Conservation (phyloP, 2,329 filamentous ascomycete species). For the Endothia cerciana region DNA sequence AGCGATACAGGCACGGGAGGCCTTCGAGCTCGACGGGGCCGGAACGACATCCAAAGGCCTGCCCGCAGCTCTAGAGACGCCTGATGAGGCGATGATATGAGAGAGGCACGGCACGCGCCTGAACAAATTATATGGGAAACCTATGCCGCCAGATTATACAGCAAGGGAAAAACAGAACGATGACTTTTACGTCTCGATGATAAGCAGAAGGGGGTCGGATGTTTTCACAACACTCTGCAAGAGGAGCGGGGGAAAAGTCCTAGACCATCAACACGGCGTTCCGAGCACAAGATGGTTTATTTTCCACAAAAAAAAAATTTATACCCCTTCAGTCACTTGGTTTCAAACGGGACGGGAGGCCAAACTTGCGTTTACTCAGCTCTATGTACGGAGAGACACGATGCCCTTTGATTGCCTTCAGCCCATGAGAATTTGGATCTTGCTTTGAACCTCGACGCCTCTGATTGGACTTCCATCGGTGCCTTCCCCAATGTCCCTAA, state of each 20-base stretch:
- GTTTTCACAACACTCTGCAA: no score
- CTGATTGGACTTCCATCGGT: no score
- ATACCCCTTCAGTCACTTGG: slow-evolving; percentile 2
- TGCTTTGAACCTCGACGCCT: not conserved
- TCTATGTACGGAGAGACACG: not conserved
- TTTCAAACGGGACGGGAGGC: not conserved
- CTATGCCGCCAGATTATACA: not conserved
- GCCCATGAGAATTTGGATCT: not conserved
- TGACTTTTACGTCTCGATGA: not conserved
- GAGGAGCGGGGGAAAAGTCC: not conserved
- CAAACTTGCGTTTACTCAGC: not conserved
- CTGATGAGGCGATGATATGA: slow-evolving; percentile 24
- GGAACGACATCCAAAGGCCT: slow-evolving; percentile 29
- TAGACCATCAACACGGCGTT: slow-evolving; percentile 3
- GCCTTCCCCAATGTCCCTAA: no score
- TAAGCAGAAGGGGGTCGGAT: no score
- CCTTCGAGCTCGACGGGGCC: slow-evolving; percentile 20
- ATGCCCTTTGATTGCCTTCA: not conserved
- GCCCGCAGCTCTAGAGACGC: slow-evolving; percentile 38
- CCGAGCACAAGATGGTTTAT: not conserved
- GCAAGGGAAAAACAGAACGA: not conserved
- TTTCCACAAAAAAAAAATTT: not conserved
- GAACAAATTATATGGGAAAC: not conserved
- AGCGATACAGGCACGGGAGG: slow-evolving; percentile 43
- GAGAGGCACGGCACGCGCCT: not conserved